Evolutionary conservation across 2,329 filamentous ascomycete species (phyloP).

Genomic region (Elsinoe australis): DNA sequence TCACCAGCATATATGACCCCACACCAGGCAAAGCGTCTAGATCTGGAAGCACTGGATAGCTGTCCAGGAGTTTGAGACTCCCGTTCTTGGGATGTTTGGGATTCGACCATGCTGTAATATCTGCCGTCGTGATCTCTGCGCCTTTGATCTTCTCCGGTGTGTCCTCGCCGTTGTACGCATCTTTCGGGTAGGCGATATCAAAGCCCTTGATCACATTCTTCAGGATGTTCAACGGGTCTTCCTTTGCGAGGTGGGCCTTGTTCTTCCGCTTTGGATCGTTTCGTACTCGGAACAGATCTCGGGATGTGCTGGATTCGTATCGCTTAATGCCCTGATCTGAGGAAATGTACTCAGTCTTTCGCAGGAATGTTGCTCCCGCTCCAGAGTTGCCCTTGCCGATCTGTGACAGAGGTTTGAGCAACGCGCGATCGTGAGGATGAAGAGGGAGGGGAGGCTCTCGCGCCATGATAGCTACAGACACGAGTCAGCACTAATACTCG

Average conservation of each 20-base stretch:
- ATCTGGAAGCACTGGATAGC: slow-evolving; percentile 55
- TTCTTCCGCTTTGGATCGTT: slow-evolving; percentile 36
- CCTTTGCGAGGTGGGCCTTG: slow-evolving; percentile 36
- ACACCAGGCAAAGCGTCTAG: slow-evolving; percentile 52
- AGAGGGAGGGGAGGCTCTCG: slow-evolving; percentile 61
- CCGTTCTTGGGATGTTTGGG: slow-evolving; percentile 54
- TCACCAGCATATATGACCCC: slow-evolving; percentile 53
- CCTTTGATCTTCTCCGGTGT: slow-evolving; percentile 46
- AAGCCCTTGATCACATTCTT: slow-evolving; percentile 56
- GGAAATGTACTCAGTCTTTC: slow-evolving; percentile 91
- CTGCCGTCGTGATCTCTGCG: slow-evolving; percentile 46
- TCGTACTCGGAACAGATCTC: slow-evolving; percentile 40
- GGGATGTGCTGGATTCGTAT: slow-evolving; percentile 48
- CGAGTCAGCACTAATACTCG: not conserved
- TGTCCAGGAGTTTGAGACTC: slow-evolving; percentile 50
- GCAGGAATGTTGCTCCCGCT: slow-evolving; percentile 81
- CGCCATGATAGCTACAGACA: slow-evolving; percentile 52
- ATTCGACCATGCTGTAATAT: slow-evolving; percentile 51
- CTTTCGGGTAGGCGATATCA: slow-evolving; percentile 55
- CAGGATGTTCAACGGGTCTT: slow-evolving; percentile 55
- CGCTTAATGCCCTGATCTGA: slow-evolving; percentile 36
- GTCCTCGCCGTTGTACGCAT: slow-evolving; percentile 63
- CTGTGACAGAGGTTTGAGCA: slow-evolving; percentile 74
- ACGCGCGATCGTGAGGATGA: slow-evolving; percentile 74
- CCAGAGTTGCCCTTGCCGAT: slow-evolving; percentile 78